Percentiles rank a stretch among this genome's conserved stretches.
Conservation (phyloP, 2,329 filamentous ascomycete species). For the Ambrosiella xylebori region DNA sequence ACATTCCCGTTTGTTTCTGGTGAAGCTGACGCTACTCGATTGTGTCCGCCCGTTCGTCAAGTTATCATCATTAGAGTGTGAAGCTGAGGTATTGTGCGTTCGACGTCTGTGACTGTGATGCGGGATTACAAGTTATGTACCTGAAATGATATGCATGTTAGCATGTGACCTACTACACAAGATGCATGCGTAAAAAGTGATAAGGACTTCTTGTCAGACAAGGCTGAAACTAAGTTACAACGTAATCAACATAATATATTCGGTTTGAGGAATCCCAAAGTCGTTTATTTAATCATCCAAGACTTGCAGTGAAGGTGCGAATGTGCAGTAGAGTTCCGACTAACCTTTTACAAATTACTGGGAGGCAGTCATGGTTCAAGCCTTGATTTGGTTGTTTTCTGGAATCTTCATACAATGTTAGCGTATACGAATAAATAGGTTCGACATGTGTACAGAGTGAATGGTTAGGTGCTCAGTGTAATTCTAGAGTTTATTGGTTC, state of each 20-base stretch:
- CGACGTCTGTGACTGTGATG: background rate
- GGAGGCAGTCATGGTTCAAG: background rate
- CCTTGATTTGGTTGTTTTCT: background rate
- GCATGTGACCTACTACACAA: slow-evolving; percentile 14
- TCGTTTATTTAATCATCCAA: slow-evolving; percentile 43
- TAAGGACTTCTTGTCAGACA: slow-evolving; percentile 37
- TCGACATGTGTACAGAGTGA: background rate
- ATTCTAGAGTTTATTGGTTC: slow-evolving; percentile 34
- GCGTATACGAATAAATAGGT: slow-evolving; percentile 11
- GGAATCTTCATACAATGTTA: slow-evolving; percentile 5
- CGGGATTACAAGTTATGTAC: slow-evolving; percentile 9
- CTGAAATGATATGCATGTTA: slow-evolving; percentile 8
- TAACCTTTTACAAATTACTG: slow-evolving; percentile 28
- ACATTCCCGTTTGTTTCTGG: slow-evolving; percentile 41
- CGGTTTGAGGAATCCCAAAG: slow-evolving; percentile 52
- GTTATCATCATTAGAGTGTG: slow-evolving; percentile 35
- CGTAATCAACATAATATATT: slow-evolving; percentile 47
- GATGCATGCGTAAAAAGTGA: slow-evolving; percentile 22
- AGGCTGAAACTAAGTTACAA: slow-evolving; percentile 47
- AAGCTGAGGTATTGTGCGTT: background rate
- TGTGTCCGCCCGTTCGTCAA: slow-evolving; percentile 58
- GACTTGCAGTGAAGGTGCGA: slow-evolving; percentile 8
- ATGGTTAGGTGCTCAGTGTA: slow-evolving; percentile 33
- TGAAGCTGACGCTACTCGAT: slow-evolving; percentile 32
- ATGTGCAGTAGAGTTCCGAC: slow-evolving; percentile 14